phyloP scores from a whole-genome alignment of 306 rosid species.

The Prunus mira region DNA sequence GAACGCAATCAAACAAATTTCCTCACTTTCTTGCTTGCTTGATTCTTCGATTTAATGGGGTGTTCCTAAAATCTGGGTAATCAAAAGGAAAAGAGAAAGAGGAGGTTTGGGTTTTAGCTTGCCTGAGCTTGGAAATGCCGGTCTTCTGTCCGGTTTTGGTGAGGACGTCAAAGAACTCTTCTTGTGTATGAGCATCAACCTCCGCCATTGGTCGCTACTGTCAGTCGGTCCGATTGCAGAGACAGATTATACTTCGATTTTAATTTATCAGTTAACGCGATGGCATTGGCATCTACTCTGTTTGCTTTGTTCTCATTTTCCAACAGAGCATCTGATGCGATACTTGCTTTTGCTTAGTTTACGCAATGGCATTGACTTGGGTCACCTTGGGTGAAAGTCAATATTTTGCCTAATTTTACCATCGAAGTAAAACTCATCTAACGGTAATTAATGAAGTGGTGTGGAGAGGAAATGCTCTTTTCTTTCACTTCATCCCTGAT shows the following conservation, averaged over 20 bases:
- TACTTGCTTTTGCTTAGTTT: no score
- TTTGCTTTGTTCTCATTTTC: no score
- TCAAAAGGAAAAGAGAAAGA: not conserved
- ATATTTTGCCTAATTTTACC: no score
- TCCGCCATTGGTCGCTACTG: not conserved
- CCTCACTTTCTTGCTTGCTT: not conserved
- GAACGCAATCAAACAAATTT: not conserved
- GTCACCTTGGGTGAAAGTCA: no score
- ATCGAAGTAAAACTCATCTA: no score
- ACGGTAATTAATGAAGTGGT: no score
- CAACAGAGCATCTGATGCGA: no score
- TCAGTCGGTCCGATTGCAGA: not conserved
- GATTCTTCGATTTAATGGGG: not conserved
- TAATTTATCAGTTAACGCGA: not conserved
- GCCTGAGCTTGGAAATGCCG: constrained; percentile 77
- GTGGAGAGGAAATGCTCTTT: no score
- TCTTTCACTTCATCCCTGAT: no score
- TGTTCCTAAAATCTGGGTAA: not conserved
- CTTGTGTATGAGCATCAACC: constrained; percentile 32
- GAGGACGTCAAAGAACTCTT: constrained; percentile 73
- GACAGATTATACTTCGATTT: not conserved
- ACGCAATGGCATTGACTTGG: no score
- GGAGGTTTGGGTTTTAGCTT: not conserved
- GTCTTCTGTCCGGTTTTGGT: constrained; percentile 60
- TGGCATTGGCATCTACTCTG: not conserved